phyloP scores from a whole-genome alignment of 495 filamentous ascomycete genomes.

The Daldinia loculata region DNA sequence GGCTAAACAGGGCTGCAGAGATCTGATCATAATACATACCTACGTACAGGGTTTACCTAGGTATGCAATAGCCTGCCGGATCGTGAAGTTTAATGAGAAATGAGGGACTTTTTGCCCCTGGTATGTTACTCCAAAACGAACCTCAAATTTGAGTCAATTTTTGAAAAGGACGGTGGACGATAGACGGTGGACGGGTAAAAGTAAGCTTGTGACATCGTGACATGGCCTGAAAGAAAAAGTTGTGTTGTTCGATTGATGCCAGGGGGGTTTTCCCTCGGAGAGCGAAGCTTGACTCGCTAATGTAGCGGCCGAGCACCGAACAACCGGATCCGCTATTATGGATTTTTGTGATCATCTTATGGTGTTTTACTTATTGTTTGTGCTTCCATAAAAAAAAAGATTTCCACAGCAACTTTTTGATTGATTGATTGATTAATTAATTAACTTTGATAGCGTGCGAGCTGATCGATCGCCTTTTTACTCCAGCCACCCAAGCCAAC shows the following conservation, averaged over 20 bases:
- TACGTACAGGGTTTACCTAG: too few relatives aligned
- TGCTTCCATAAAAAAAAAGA: background rate
- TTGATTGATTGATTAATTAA: background rate
- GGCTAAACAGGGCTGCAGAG: constrained; percentile 40
- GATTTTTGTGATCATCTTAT: constrained; percentile 16
- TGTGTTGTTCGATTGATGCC: constrained; percentile 8
- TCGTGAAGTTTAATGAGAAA: constrained; percentile 15
- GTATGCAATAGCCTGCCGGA: background rate
- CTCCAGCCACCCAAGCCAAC: background rate
- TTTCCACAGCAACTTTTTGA: background rate
- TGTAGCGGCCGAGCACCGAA: constrained; percentile 33
- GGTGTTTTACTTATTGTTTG: constrained; percentile 15
- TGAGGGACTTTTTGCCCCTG: constrained; percentile 31
- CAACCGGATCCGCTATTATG: constrained; percentile 13
- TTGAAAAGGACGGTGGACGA: background rate
- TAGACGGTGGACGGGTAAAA: constrained; percentile 1
- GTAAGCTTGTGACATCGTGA: constrained; percentile 6
- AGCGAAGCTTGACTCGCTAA: constrained; percentile 28
- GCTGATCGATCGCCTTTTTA: background rate
- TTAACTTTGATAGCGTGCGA: background rate
- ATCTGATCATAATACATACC: constrained; percentile 28
- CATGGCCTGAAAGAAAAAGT: constrained; percentile 12
- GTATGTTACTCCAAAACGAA: background rate
- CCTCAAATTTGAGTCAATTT: constrained; percentile 21
- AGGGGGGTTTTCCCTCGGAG: constrained; percentile 18